Conservation (phyloP, 768 basidiomycete species). For the Lyophyllum decastes region DNA sequence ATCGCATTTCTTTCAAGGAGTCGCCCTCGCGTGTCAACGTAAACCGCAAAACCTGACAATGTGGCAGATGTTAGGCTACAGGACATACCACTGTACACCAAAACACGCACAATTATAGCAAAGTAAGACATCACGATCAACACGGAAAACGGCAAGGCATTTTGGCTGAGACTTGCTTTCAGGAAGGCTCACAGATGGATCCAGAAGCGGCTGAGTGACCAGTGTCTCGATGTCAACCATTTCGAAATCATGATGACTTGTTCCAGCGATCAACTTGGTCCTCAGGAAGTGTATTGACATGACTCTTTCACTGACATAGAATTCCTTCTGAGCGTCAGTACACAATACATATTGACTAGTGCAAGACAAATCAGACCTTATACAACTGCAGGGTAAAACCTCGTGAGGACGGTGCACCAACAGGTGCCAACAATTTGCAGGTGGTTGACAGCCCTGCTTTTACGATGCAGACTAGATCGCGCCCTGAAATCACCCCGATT, state of each 20-base stretch:
- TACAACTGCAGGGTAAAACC: not conserved
- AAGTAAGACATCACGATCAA: conserved; percentile 72
- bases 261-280: conserved; percentile 17
- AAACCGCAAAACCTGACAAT: conserved; percentile 4
- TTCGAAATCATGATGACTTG: conserved; percentile 20
- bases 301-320: conserved; percentile 81
- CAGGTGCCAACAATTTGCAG: conserved; percentile 15
- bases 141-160: conserved; percentile 76
- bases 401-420: not conserved
- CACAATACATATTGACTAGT: not conserved
- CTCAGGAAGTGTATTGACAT: conserved; percentile 77
- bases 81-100: not conserved
- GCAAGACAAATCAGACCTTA: conserved; percentile 7
- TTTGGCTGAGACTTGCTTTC: conserved; percentile 55
- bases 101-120: conserved; percentile 73
- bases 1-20: not conserved
- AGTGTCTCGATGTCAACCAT: conserved; percentile 63
- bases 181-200: conserved; percentile 60
- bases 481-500: conserved; percentile 28
- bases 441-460: conserved; percentile 46
- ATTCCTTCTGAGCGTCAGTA: conserved; percentile 48
- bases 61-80: not conserved
- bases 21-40: conserved; percentile 11
- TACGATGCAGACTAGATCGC: conserved; percentile 53
- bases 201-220: conserved; percentile 75